phyloP scores from a whole-genome alignment of 1,139 yeast genomes.

The Suhomyces chickasaworum region DNA sequence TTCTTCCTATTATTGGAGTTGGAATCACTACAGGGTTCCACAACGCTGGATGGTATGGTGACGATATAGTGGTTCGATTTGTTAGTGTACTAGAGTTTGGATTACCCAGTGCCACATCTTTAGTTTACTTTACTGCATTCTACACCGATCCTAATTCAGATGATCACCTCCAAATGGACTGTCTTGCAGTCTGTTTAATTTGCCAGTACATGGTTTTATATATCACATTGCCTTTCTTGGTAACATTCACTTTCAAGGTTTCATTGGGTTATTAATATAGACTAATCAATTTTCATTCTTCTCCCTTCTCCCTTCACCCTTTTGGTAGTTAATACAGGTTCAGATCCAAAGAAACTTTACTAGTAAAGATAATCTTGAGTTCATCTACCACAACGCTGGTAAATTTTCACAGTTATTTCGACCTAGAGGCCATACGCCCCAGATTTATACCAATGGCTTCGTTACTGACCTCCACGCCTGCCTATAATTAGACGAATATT shows the following conservation, averaged over 20 bases:
- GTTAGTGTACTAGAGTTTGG: slow-evolving; percentile 77
- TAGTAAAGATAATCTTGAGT: too few species aligned
- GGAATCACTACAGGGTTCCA: slow-evolving; percentile 47
- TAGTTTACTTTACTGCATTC: slow-evolving; percentile 82
- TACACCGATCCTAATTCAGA: slow-evolving; percentile 66
- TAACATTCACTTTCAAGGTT: slow-evolving; percentile 55
- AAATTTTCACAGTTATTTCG: too few species aligned
- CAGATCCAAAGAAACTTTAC: too few species aligned
- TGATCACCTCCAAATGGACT: slow-evolving; percentile 76
- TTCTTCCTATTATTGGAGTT: slow-evolving; percentile 49
- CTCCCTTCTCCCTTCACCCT: too few species aligned
- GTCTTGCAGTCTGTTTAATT: slow-evolving; percentile 72
- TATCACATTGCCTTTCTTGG: slow-evolving; percentile 65
- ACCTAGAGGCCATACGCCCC: too few species aligned
- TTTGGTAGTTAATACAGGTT: too few species aligned
- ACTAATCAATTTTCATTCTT: background rate
- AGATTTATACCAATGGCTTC: too few species aligned
- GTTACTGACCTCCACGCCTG: too few species aligned
- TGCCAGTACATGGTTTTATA: slow-evolving; percentile 65
- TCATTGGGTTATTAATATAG: slow-evolving; percentile 29
- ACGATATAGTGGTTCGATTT: slow-evolving; percentile 56
- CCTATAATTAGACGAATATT: too few species aligned
- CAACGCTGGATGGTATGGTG: slow-evolving; percentile 50
- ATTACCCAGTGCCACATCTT: slow-evolving; percentile 83
- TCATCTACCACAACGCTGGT: too few species aligned